Percentiles rank a stretch among this genome's conserved stretches.
phyloP scores from a whole-genome alignment of 345 rosid species.

The Ceriops decandra region DNA sequence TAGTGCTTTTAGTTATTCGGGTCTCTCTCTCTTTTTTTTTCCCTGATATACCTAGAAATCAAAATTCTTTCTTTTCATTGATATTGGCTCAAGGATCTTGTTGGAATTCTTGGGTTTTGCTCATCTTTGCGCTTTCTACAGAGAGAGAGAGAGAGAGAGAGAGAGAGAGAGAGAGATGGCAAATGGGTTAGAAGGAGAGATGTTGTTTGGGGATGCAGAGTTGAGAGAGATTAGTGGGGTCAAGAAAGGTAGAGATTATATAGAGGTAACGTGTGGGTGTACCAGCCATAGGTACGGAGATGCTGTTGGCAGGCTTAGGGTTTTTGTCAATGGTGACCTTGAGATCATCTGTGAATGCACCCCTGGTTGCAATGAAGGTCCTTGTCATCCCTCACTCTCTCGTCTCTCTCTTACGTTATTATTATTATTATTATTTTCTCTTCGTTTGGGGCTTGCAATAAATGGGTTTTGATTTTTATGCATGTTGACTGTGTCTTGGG shows the following conservation, averaged over 20 bases:
- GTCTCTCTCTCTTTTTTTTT: constrained; percentile 30
- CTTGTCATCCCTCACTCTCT: constrained; percentile 6
- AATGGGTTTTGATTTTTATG: constrained; percentile 42
- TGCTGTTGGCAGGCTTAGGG: constrained; percentile 99
- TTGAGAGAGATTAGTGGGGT: constrained; percentile 80
- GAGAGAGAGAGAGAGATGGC: constrained; percentile 44
- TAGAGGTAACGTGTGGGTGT: constrained; percentile 98
- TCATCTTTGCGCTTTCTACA: background rate
- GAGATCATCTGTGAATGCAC: constrained; percentile 97
- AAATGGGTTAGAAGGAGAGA: constrained; percentile 45
- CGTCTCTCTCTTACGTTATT: background rate
- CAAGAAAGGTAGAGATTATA: constrained; percentile 57
- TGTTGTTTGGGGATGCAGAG: constrained; percentile 82
- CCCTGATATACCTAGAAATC: constrained; percentile 32
- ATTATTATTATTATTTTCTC: background rate
- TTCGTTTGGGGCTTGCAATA: constrained; percentile 8
- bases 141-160: background rate
- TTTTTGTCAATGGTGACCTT: constrained; percentile 87
- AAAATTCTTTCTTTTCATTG: constrained; percentile 17
- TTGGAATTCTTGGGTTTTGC: constrained; percentile 9
- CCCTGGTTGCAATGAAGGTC: constrained; percentile 99
- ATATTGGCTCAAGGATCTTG: constrained; percentile 17
- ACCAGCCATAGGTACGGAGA: constrained; percentile 98
- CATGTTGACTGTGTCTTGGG: constrained; percentile 32
- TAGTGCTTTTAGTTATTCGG: constrained; percentile 15